Base-by-base conservation (phyloP, 768 basidiomycete genomes). In the Termitomyces eurrhizus region DNA sequence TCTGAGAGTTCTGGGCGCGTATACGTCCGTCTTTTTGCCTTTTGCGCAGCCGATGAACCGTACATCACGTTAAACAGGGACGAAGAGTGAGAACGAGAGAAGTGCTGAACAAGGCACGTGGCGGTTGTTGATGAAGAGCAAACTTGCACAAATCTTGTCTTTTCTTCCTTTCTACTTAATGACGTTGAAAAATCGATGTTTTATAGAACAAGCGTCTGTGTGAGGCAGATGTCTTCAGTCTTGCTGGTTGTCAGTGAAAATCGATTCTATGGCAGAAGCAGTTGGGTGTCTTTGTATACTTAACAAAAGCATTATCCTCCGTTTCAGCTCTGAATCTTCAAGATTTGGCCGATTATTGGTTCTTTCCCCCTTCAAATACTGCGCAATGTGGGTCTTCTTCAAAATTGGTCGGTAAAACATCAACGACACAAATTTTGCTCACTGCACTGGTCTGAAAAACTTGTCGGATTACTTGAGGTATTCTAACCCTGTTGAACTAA, bases 1-100 rank as follows among this genome's bases (percentile, higher is more conserved):
- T 94, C 92, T 9, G 87, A 82, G 56, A 94, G 85, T 63, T 94
- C 92, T 64, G 92, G 92, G 39, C 92, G 89, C 36, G 86, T 56
- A 64, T 92, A 89, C 1, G 86, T 80, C 63, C 88, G 82, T 65
- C 90, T 77, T 70, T 82, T 83, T 63, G 90, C 89, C 60, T 90
- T 86, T 72, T 91, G 90, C 51, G 83, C 85, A 32, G 83, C 82
- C 37, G 88, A 85, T 14, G 86, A 82, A 37, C 82, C 77, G 75
- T 89, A 90, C 82, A 84, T 83, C 64, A 68, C 54, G 62, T 37
- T 51, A 44, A 52, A 32, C 12, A 41, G 44, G 12, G 26, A 49
- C 50, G 33, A 32, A 59, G 55, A 24, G 57, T 21, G 61, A 61
- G 61, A 54, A 49, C 29, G 49, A 56, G 48, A 41, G 52, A 53